Conservation (phyloP, 345 rosid genomes). For the Firmiana major region DNA sequence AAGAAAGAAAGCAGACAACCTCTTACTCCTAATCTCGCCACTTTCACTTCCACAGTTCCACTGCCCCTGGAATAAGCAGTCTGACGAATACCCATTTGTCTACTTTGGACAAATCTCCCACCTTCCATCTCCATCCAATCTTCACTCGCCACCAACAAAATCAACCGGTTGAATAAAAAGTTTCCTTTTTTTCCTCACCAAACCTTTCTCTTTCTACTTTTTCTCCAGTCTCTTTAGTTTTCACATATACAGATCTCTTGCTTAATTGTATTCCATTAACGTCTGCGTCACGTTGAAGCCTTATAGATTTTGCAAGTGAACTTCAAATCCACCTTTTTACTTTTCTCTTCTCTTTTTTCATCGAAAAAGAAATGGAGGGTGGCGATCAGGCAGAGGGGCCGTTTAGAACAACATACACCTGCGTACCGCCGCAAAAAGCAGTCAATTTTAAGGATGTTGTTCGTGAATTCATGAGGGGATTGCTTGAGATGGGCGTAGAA, state of each 20-base stretch:
- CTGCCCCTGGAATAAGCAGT: neutral
- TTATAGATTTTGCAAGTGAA: neutral
- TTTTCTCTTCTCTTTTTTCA: neutral
- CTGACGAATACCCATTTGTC: neutral
- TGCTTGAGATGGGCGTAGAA: constrained; percentile 55
- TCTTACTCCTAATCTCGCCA: neutral
- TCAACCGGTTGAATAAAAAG: neutral
- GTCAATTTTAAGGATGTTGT: constrained; percentile 32
- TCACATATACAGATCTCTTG: neutral
- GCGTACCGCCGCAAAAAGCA: neutral
- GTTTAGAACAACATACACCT: neutral
- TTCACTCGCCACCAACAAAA: neutral
- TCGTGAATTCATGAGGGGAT: constrained; percentile 49
- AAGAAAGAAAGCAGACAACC: neutral
- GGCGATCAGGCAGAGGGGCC: neutral
- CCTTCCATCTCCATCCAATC: neutral
- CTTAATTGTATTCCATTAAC: neutral
- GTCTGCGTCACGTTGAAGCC: neutral
- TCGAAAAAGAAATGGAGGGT: constrained; percentile 1
- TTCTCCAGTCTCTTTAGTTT: neutral
- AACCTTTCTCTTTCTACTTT: neutral
- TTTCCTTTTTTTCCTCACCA: neutral
- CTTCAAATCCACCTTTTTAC: neutral
- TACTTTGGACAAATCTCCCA: neutral
- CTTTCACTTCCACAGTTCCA: neutral